These are phyloP conservation scores for Kregervanrija fluxuum DNA, from an alignment of 805 yeast species.

Conservation along the genomic window DNA sequence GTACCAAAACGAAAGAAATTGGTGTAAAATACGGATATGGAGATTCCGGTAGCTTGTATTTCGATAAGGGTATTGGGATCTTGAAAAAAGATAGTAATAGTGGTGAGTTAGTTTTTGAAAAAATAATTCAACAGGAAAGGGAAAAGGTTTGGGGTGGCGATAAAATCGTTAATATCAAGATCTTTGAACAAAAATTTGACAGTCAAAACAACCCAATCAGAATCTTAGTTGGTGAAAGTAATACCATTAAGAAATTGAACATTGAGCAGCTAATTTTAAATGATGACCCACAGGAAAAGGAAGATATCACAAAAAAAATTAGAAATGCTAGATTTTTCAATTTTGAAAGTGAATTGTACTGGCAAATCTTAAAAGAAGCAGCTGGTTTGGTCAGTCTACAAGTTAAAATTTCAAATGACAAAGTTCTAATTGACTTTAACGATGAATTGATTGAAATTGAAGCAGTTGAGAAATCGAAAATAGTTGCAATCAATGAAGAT, in stretches of 20 bases:
- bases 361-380: slow-evolving; percentile 72
- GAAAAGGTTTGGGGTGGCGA: slow-evolving; percentile 27
- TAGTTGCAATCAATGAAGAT: slow-evolving; percentile 14
- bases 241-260: slow-evolving; percentile 2
- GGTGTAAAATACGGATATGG: slow-evolving; percentile 89
- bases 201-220: slow-evolving; percentile 5
- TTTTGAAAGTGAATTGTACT: slow-evolving; percentile 86
- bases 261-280: background rate
- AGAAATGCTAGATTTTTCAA: slow-evolving; percentile 62
- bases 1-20: slow-evolving; percentile 39
- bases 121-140: slow-evolving; percentile 26
- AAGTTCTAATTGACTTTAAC: slow-evolving; percentile 56
- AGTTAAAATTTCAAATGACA: slow-evolving; percentile 57
- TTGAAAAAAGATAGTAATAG: slow-evolving; percentile 42
- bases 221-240: slow-evolving; percentile 8
- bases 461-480: slow-evolving; percentile 17
- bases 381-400: slow-evolving; percentile 58
- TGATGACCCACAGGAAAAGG: slow-evolving; percentile 4
- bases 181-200: slow-evolving; percentile 24
- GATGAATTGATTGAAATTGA: slow-evolving; percentile 69
- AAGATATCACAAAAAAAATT: slow-evolving; percentile 44
- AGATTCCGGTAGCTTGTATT: slow-evolving; percentile 78
- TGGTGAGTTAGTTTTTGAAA: slow-evolving; percentile 37
- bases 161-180: slow-evolving; percentile 51
- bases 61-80: slow-evolving; percentile 70